Conservation (phyloP, 192 early-diverging fungal species). For the Backusella luteola region DNA sequence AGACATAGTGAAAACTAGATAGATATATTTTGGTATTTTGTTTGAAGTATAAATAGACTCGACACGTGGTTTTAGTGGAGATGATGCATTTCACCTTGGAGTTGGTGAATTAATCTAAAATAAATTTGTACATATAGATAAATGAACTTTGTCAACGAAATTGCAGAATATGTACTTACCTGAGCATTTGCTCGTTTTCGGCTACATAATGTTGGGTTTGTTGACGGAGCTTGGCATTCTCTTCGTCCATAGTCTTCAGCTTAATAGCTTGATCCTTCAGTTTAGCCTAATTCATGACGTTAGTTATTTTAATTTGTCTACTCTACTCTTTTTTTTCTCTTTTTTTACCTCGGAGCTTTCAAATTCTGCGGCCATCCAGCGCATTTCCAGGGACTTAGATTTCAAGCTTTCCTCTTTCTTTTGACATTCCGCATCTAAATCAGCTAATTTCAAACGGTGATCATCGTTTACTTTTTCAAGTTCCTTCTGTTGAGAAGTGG, state of each 20-base stretch:
- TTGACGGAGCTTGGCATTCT: constrained; percentile 9
- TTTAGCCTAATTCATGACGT: constrained; percentile 6
- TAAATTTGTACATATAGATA: background rate
- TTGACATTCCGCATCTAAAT: constrained; percentile 25
- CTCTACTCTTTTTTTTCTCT: background rate
- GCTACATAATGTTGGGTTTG: background rate
- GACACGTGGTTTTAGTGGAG: constrained; percentile 8
- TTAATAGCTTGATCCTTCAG: constrained; percentile 11
- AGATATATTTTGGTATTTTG: constrained; percentile 2
- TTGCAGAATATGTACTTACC: constrained; percentile 1
- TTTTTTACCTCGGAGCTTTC: constrained; percentile 35
- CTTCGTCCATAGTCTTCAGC: constrained; percentile 1
- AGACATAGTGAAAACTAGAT: background rate
- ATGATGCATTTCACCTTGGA: constrained; percentile 1
- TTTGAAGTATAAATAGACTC: constrained; percentile 10
- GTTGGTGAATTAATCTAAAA: constrained; percentile 11
- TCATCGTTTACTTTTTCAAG: constrained; percentile 23
- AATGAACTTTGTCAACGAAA: background rate
- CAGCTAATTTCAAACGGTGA: constrained; percentile 26
- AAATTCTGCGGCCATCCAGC: constrained; percentile 40
- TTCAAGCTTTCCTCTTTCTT: constrained; percentile 32
- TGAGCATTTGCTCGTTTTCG: constrained; percentile 14
- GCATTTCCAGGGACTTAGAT: constrained; percentile 32
- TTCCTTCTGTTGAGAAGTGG: constrained; percentile 23
- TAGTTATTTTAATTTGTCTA: background rate